phyloP scores from a whole-genome alignment of 2,329 filamentous ascomycete genomes.

The Mycosphaerella arachidis region DNA sequence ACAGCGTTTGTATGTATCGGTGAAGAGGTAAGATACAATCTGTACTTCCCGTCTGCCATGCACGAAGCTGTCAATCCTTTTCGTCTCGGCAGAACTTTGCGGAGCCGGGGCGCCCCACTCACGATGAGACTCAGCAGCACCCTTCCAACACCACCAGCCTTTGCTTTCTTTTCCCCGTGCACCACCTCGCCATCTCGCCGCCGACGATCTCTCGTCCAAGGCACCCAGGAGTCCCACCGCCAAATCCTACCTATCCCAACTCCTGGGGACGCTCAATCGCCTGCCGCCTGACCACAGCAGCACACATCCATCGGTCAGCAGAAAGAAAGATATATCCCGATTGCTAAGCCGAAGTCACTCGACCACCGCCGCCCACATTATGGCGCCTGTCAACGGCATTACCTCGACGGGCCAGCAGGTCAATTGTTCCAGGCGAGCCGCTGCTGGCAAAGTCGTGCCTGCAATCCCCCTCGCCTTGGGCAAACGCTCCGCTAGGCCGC shows the following conservation, averaged over 20 bases:
- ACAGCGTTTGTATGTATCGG: no score
- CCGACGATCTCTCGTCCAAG: constrained; percentile 5
- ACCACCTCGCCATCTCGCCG: neutral
- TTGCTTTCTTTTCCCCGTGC: constrained; percentile 1
- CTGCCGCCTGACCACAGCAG: neutral
- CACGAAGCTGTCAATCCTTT: neutral
- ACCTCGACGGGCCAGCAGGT: constrained; percentile 9
- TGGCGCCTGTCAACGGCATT: constrained; percentile 20
- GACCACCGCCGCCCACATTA: constrained; percentile 6
- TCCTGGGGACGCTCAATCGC: constrained; percentile 21
- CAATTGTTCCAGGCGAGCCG: constrained; percentile 12
- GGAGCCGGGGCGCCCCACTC: neutral
- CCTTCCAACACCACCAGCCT: neutral
- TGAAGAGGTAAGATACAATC: no score
- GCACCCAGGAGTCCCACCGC: constrained; percentile 25
- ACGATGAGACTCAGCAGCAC: neutral
- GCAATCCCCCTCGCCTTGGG: constrained; percentile 31
- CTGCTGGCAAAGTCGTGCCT: constrained; percentile 26
- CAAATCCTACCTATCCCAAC: constrained; percentile 1
- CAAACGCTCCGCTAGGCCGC: constrained; percentile 19
- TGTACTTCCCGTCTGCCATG: no score
- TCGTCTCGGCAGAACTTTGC: neutral
- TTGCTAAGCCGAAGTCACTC: neutral
- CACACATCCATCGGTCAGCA: neutral
- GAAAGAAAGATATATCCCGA: constrained; percentile 4